These are phyloP conservation scores for Rhizophora apiculata DNA, from an alignment of 345 rosid genomes.

Conservation along the genomic window DNA sequence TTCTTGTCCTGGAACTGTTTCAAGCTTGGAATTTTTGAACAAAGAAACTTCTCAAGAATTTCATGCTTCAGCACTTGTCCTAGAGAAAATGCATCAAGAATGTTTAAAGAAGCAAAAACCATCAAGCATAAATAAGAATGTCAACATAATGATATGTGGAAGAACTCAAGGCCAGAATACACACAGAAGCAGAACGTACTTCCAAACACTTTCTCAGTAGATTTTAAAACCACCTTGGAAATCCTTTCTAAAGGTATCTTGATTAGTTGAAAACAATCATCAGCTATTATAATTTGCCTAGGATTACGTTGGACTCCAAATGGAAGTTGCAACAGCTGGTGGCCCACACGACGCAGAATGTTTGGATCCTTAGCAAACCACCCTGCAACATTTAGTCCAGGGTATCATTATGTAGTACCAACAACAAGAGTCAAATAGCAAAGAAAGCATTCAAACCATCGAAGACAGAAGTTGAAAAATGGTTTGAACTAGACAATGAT, in stretches of 20 bases:
- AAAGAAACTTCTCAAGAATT: constrained; percentile 50
- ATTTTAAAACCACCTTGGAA: constrained; percentile 63
- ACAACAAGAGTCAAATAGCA: not conserved
- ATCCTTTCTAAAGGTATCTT: constrained; percentile 69
- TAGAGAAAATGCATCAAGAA: constrained; percentile 21
- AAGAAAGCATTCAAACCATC: not conserved
- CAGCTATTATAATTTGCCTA: constrained; percentile 80
- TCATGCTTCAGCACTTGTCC: constrained; percentile 89
- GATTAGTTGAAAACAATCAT: constrained; percentile 76
- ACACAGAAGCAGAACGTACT: constrained; percentile 52
- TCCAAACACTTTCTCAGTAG: constrained; percentile 86
- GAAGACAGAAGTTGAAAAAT: not conserved
- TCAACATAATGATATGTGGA: not conserved
- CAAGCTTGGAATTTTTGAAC: constrained; percentile 79
- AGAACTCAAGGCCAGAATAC: not conserved
- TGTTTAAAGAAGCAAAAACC: constrained; percentile 10
- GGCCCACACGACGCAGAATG: constrained; percentile 75
- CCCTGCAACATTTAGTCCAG: constrained; percentile 47
- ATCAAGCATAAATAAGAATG: not conserved
- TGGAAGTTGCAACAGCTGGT: constrained; percentile 84
- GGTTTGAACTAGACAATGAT: not conserved
- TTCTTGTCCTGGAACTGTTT: constrained; percentile 54
- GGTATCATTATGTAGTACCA: constrained; percentile 11
- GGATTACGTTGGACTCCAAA: constrained; percentile 75
- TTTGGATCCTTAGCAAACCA: constrained; percentile 90